A percentile compares a stretch with the other conserved stretches of the same genome.
phyloP scores from a whole-genome alignment of 23 red algal genomes.

The Agarophyton chilense region DNA sequence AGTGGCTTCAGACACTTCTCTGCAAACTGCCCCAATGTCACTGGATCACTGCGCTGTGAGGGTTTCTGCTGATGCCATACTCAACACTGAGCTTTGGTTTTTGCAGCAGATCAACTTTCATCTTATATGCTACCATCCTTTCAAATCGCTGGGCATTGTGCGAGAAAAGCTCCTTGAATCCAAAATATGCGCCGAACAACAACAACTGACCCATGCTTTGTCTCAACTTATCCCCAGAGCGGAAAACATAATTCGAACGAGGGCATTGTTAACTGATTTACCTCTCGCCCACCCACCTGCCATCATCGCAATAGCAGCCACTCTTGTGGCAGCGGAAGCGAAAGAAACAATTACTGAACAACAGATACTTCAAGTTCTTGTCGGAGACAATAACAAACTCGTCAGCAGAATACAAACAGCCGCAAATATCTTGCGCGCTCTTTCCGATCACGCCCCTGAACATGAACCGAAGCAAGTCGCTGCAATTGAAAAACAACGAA shows the following conservation, averaged over 20 bases:
- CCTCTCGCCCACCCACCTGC: constrained; percentile 31
- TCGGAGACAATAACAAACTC: not conserved
- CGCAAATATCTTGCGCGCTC: not conserved
- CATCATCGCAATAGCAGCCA: constrained; percentile 45
- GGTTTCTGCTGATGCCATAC: constrained; percentile 40
- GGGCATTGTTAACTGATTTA: constrained; percentile 52
- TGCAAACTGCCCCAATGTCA: not conserved
- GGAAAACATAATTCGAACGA: constrained; percentile 12
- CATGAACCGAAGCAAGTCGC: not conserved
- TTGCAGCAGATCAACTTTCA: constrained; percentile 76
- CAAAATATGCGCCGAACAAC: not conserved
- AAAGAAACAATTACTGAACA: not conserved
- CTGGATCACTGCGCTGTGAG: not conserved
- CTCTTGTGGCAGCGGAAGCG: constrained; percentile 1
- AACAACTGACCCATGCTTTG: not conserved
- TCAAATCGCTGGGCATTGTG: constrained; percentile 58
- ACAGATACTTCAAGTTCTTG: not conserved
- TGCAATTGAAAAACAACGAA: not conserved
- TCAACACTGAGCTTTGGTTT: constrained; percentile 72
- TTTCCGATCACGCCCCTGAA: constrained; percentile 5
- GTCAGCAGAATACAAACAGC: not conserved
- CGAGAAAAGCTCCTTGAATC: constrained; percentile 33
- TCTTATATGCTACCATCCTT: constrained; percentile 83
- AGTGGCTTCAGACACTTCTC: constrained; percentile 1
- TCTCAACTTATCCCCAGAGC: constrained; percentile 8